phyloP scores from a whole-genome alignment of 2,329 filamentous ascomycete genomes.

The Colletotrichum tofieldiae region DNA sequence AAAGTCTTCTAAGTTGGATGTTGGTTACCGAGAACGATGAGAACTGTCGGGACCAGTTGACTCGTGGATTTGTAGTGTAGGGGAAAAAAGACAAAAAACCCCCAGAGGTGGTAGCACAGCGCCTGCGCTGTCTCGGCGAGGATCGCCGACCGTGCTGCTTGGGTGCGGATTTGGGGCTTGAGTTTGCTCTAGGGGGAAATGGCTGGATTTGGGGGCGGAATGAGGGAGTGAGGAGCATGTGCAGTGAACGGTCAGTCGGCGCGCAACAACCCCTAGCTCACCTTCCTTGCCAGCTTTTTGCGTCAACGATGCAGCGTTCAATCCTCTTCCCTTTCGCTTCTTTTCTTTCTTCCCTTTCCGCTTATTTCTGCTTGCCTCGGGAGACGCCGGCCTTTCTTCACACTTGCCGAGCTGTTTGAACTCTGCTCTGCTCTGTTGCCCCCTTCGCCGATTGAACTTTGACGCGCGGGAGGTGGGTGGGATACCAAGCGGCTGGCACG shows the following conservation, averaged over 20 bases:
- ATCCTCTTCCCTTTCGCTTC: background rate
- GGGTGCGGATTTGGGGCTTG: slow-evolving; percentile 27
- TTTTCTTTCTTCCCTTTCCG: background rate
- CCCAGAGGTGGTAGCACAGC: background rate
- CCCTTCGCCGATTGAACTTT: background rate
- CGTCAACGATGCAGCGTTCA: no score
- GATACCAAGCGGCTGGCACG: background rate
- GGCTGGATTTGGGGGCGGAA: slow-evolving; percentile 27
- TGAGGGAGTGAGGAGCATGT: background rate
- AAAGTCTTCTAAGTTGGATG: background rate
- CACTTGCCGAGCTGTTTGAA: background rate
- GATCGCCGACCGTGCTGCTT: slow-evolving; percentile 2
- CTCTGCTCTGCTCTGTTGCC: background rate
- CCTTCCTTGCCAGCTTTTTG: no score
- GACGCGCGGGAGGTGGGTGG: background rate
- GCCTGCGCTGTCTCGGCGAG: background rate
- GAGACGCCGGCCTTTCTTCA: background rate
- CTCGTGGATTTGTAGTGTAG: background rate
- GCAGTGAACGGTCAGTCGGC: background rate
- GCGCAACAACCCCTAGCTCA: no score
- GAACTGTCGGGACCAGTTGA: slow-evolving; percentile 6
- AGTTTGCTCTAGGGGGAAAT: slow-evolving; percentile 12
- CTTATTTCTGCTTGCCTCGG: background rate
- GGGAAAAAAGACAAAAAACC: background rate
- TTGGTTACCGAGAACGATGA: slow-evolving; percentile 12